A percentile compares a stretch with the other conserved stretches of the same genome.
phyloP scores from a whole-genome alignment of 2,329 filamentous ascomycete species.

The Neonectria punicea region DNA sequence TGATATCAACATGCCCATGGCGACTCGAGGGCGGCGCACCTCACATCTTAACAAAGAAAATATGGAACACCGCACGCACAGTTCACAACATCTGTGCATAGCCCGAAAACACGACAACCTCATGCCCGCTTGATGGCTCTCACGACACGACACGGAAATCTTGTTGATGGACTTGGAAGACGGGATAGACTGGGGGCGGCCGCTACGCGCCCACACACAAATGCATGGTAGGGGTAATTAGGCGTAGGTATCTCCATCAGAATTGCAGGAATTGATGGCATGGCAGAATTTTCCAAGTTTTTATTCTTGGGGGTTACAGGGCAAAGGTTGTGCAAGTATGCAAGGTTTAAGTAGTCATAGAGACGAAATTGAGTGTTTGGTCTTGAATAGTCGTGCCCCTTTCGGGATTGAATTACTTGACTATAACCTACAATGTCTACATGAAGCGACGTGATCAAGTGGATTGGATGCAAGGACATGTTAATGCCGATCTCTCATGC shows the following conservation, averaged over 20 bases:
- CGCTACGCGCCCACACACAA: slow-evolving; percentile 27
- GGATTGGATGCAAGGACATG: neutral
- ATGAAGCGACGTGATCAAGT: neutral
- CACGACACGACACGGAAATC: slow-evolving; percentile 38
- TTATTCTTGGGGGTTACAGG: slow-evolving; percentile 20
- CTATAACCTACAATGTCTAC: neutral
- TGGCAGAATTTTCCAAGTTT: slow-evolving; percentile 26
- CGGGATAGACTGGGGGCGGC: slow-evolving; percentile 41
- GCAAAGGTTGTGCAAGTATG: slow-evolving; percentile 28
- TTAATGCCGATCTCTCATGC: neutral
- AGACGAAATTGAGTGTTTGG: slow-evolving; percentile 42
- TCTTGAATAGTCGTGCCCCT: neutral
- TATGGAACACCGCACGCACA: slow-evolving; percentile 16
- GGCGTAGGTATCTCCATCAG: slow-evolving; percentile 38
- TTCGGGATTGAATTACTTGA: neutral
- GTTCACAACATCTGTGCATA: slow-evolving; percentile 15
- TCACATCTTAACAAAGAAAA: neutral
- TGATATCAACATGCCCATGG: neutral
- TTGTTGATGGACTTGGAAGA: slow-evolving; percentile 34
- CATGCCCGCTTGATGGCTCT: slow-evolving; percentile 35
- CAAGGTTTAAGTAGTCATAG: slow-evolving; percentile 37
- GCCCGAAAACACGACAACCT: slow-evolving; percentile 29
- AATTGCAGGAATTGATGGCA: slow-evolving; percentile 32
- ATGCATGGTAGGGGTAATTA: slow-evolving; percentile 41
- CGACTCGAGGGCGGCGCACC: neutral